These are phyloP conservation scores for Metarhizium humberi DNA, from an alignment of 2,329 filamentous ascomycete genomes.

Conservation along the genomic window DNA sequence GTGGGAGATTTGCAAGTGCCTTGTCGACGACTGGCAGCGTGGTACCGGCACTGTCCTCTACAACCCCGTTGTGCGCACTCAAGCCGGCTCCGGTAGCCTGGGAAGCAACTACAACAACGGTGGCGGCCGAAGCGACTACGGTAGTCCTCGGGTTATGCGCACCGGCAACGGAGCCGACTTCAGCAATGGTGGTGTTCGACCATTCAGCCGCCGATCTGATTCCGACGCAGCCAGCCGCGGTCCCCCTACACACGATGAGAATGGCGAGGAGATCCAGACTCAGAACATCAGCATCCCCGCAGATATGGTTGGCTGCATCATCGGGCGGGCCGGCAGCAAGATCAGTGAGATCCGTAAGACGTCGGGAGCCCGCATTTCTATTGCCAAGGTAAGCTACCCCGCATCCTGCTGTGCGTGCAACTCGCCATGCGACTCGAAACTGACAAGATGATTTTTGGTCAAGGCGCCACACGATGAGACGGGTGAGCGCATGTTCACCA, in stretches of 20 bases:
- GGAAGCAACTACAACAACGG: slow-evolving; percentile 24
- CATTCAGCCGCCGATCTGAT: slow-evolving; percentile 71
- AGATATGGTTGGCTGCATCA: slow-evolving; percentile 99
- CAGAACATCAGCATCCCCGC: slow-evolving; percentile 99
- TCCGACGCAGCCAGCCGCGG: slow-evolving; percentile 72
- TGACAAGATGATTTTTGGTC: neutral
- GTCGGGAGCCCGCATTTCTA: slow-evolving; percentile 93
- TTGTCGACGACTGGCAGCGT: slow-evolving; percentile 95
- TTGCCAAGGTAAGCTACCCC: slow-evolving; percentile 61
- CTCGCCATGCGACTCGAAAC: neutral
- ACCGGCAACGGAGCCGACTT: slow-evolving; percentile 98
- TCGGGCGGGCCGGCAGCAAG: slow-evolving; percentile 88
- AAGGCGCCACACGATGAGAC: slow-evolving; percentile 89
- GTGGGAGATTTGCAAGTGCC: slow-evolving; percentile 98
- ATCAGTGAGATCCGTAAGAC: slow-evolving; percentile 98
- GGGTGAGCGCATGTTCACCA: slow-evolving; percentile 99
- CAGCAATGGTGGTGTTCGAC: slow-evolving; percentile 62
- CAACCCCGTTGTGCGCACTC: slow-evolving; percentile 88
- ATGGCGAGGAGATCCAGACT: slow-evolving; percentile 94
- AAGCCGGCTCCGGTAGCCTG: slow-evolving; percentile 44
- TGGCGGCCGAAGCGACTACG: slow-evolving; percentile 41
- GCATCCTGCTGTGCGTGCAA: neutral
- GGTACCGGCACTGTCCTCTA: slow-evolving; percentile 96
- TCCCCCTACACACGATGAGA: slow-evolving; percentile 84
- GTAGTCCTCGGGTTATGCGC: slow-evolving; percentile 70